These are phyloP conservation scores for Pleurotus pulmonarius DNA, from an alignment of 768 basidiomycete genomes.

Conservation along the genomic window DNA sequence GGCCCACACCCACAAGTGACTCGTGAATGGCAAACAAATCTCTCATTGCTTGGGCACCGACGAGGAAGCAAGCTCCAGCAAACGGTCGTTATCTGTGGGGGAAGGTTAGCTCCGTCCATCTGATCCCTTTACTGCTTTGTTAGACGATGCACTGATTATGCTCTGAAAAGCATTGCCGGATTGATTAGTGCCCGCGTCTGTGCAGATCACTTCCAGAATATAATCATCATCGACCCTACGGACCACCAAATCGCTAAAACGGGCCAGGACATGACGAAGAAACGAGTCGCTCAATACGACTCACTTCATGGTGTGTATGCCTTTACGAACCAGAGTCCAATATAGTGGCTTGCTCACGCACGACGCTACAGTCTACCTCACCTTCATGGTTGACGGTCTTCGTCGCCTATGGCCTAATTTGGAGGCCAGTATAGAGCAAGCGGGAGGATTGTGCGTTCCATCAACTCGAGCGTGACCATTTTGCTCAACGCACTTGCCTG, in stretches of 20 bases:
- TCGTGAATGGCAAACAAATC: neutral
- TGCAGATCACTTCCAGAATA: slow-evolving; percentile 23
- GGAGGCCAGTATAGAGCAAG: slow-evolving; percentile 10
- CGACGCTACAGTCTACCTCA: too few relatives aligned
- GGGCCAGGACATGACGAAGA: slow-evolving; percentile 7
- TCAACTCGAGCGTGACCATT: too few relatives aligned
- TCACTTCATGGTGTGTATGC: slow-evolving; percentile 11
- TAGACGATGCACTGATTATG: neutral
- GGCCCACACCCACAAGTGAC: too few relatives aligned
- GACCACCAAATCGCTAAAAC: slow-evolving; percentile 14
- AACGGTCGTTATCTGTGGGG: slow-evolving; percentile 21
- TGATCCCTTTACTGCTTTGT: too few relatives aligned
- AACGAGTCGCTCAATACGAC: slow-evolving; percentile 15
- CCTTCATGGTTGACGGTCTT: slow-evolving; percentile 12
- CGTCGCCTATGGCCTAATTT: slow-evolving; percentile 17
- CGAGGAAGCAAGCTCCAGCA: neutral
- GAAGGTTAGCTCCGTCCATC: slow-evolving; percentile 20
- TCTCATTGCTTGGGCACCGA: neutral
- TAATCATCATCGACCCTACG: slow-evolving; percentile 23
- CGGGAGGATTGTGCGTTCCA: slow-evolving; percentile 14
- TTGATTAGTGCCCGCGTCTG: slow-evolving; percentile 22
- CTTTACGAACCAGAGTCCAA: too few relatives aligned
- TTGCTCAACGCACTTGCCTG: neutral
- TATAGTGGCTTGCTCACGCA: slow-evolving; percentile 3
- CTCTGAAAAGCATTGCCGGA: slow-evolving; percentile 19